Evolutionary conservation across 805 yeast genomes (phyloP).

Genomic region (Starmerella kuoi): DNA sequence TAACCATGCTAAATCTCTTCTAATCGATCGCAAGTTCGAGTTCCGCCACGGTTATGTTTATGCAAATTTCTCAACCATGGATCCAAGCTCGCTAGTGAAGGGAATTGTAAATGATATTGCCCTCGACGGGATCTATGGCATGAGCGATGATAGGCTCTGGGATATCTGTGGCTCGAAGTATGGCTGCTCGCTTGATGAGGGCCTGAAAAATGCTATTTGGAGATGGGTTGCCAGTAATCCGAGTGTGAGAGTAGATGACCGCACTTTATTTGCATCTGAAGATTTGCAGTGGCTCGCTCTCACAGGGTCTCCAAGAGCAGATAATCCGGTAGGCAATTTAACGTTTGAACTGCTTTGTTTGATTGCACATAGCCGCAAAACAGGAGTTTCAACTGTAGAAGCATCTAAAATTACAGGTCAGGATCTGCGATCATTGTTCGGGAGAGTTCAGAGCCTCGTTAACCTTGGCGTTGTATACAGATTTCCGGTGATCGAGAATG

Average conservation of each 20-base stretch:
- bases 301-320: constrained; percentile 28
- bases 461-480: constrained; percentile 29
- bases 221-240: constrained; percentile 15
- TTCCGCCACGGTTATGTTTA: too few species aligned
- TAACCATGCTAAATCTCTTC: too few species aligned
- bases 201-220: constrained; percentile 16
- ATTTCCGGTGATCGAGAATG: constrained; percentile 27
- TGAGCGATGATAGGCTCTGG: constrained; percentile 13
- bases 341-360: constrained; percentile 32
- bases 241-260: constrained; percentile 9
- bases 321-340: constrained; percentile 26
- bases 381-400: constrained; percentile 30
- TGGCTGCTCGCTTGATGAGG: constrained; percentile 12
- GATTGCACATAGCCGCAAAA: constrained; percentile 32
- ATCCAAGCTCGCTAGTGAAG: constrained; percentile 15
- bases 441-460: constrained; percentile 27
- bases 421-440: constrained; percentile 32
- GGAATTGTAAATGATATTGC: constrained; percentile 16
- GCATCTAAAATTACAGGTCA: constrained; percentile 31
- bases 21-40: too few species aligned
- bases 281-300: constrained; percentile 29
- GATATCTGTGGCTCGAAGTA: neutral
- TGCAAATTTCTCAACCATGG: too few species aligned
- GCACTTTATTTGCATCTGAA: constrained; percentile 25
- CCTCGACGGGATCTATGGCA: constrained; percentile 17